phyloP scores from a whole-genome alignment of 2,329 filamentous ascomycete species.

The Fusarium beomiforme region DNA sequence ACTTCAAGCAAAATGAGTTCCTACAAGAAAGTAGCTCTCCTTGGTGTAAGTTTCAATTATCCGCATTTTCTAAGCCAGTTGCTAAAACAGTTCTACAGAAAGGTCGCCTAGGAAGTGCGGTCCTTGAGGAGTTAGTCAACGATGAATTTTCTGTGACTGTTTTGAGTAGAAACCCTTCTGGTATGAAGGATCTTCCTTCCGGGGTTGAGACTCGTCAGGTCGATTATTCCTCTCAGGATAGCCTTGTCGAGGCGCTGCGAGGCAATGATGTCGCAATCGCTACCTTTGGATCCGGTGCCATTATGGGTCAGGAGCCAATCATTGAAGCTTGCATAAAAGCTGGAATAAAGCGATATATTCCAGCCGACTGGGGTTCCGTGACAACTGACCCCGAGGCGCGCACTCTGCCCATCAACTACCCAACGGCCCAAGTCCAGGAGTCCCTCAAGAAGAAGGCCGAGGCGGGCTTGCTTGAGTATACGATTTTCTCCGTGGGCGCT shows the following conservation, averaged over 20 bases:
- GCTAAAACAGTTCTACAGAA: not conserved
- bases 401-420: not conserved
- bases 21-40: not conserved
- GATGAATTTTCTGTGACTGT: not conserved
- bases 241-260: not conserved
- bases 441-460: not conserved
- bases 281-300: not conserved
- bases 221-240: not conserved
- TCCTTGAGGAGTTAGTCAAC: not conserved
- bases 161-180: not conserved
- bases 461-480: not conserved
- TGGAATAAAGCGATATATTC: not conserved
- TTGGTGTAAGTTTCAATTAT: not conserved
- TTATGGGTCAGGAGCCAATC: not conserved
- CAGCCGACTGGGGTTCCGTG: not conserved
- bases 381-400: not conserved
- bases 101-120: not conserved
- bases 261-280: not conserved
- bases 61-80: not conserved
- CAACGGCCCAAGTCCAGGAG: not conserved
- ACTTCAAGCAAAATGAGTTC: not conserved
- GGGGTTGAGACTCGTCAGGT: not conserved
- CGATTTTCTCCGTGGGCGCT: not conserved
- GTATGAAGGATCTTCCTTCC: not conserved
- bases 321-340: not conserved